Evolutionary conservation across 2,329 filamentous ascomycete genomes (phyloP).

Genomic region (Colletotrichum sp.): DNA sequence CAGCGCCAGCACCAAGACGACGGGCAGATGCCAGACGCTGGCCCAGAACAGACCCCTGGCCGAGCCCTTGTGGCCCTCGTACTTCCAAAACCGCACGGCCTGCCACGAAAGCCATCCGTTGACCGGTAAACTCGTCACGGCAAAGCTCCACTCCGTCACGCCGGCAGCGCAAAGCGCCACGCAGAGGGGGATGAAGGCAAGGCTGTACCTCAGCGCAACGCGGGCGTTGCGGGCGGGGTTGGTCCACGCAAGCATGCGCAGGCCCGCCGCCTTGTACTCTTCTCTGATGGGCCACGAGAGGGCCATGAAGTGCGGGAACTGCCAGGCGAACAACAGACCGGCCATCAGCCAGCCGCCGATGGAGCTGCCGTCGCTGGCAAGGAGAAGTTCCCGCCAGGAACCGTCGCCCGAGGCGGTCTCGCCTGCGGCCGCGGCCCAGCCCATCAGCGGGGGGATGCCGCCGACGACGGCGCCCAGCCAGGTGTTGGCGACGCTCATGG

Average conservation of each 20-base stretch:
- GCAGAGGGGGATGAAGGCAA: conserved; percentile 88
- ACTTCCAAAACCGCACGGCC: conserved; percentile 81
- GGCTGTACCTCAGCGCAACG: conserved; percentile 85
- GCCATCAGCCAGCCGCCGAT: conserved; percentile 90
- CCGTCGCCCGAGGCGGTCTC: conserved; percentile 80
- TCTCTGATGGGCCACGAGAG: conserved; percentile 87
- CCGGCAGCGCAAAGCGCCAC: conserved; percentile 77
- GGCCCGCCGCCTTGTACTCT: conserved; percentile 78
- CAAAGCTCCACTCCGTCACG: conserved; percentile 86
- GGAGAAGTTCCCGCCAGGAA: conserved; percentile 78
- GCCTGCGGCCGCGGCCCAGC: conserved; percentile 93
- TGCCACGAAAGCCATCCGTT: conserved; percentile 87
- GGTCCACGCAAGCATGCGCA: conserved; percentile 82
- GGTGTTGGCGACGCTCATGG: conserved; percentile 85
- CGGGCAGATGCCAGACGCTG: conserved; percentile 94
- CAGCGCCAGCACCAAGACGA: conserved; percentile 87
- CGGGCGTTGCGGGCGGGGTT: conserved; percentile 86
- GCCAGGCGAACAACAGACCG: conserved; percentile 88
- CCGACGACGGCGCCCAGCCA: conserved; percentile 95
- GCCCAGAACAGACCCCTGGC: conserved; percentile 94
- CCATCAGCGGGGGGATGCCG: conserved; percentile 95
- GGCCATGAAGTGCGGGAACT: conserved; percentile 98
- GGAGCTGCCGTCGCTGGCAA: conserved; percentile 65
- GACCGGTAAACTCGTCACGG: conserved; percentile 78
- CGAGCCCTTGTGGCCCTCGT: conserved; percentile 78